Evolutionary conservation across 2,329 filamentous ascomycete genomes (phyloP).

Genomic region (Colletotrichum australisinense): DNA sequence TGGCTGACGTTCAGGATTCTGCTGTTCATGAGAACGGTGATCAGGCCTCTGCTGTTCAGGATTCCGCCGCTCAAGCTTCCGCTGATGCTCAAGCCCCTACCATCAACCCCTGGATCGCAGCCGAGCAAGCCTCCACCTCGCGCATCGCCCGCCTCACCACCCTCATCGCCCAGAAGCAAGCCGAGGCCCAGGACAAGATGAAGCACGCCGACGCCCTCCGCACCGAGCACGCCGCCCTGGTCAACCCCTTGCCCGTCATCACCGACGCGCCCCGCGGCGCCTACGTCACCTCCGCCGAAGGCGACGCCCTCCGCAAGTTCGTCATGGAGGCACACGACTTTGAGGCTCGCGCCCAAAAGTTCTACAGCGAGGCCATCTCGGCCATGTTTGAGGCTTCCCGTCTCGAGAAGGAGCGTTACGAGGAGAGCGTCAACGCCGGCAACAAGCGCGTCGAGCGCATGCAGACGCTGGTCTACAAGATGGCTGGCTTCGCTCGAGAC

Average conservation of each 20-base stretch:
- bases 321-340: not conserved
- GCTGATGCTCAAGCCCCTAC: not conserved
- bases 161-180: not conserved
- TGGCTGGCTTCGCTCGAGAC: no score
- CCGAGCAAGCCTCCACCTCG: not conserved
- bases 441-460: not conserved
- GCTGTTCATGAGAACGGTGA: no score
- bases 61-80: not conserved
- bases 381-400: not conserved
- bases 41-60: no score
- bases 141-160: not conserved
- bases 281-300: not conserved
- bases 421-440: not conserved
- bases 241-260: not conserved
- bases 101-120: not conserved
- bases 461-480: not conserved
- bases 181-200: conserved; percentile 12
- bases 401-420: not conserved
- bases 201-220: conserved; percentile 9
- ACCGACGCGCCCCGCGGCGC: not conserved
- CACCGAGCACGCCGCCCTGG: not conserved
- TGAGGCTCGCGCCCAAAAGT: not conserved
- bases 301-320: not conserved
- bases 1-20: no score
- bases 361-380: not conserved